Base-by-base conservation (phyloP, 1,139 yeast species). In the Yamadazyma membranifaciens region DNA sequence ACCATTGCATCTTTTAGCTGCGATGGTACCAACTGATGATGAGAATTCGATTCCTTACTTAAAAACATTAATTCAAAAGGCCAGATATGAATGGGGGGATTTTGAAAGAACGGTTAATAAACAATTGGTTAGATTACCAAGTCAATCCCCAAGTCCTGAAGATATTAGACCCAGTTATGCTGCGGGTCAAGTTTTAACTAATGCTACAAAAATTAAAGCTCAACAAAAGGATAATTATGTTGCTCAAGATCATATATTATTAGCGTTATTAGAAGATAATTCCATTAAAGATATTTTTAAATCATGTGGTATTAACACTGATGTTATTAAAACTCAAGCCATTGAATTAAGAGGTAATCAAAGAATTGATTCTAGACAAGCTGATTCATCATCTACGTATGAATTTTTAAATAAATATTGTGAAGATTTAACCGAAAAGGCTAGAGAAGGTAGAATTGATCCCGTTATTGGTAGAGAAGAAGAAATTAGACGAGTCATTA, bases 401-500 rank as follows among this genome's bases (percentile, higher is more conserved):
- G 99, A 92, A 62, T 92, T 88, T 54, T 73, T 94, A 56, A 69
- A 77, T 47, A 92, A 94, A 62, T 92, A 92, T 62, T 96, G 98
- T 47, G 79, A 84, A 51, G 97, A 92, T 61, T 77, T 92, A 69
- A 94, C 98, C 0, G 94, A 87, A 54, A 81, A 81, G 63, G 98
- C 98, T 10, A 77, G 95, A 49, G 83, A 86, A 57, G 98, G 99
- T 58, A 87, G 86, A 60, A 80, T 92, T 46, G 99, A 92, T 62
- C 99, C 99, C 2, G 98, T 94, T 37, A 94, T 92, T 59, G 99
- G 99, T 41, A 83, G 99, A 68, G 98, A 92, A 63, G 98, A 92
- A 62, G 98, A 92, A 66, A 92, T 94, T 50, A 80, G 98, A 66
- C 76, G 98, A 52, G 89, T 96, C 33, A 91, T 92, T 47, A 78